Base-by-base conservation (phyloP, 192 early-diverging fungal species). In the Mortierella antarctica region DNA sequence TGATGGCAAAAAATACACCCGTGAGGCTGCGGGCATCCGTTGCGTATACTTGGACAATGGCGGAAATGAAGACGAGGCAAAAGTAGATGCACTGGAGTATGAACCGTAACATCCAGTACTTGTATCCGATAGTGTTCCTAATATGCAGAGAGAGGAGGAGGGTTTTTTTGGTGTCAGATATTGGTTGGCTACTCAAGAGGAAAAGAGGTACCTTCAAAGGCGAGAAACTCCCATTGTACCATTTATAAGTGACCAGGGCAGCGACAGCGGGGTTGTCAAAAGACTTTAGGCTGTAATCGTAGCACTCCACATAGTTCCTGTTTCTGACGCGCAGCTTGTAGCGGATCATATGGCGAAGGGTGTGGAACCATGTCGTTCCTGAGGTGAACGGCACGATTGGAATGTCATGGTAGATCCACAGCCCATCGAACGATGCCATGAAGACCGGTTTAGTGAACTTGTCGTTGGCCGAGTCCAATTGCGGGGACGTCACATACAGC, bases 101-200 rank as follows among this genome's bases (percentile, higher is more conserved):
- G 47, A 75, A 68, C 14, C 73, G 65, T 21, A 75, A 14, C 12
- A 53, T 23, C 73, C 73, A 75, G 51, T 75, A 75, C 23, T 23
- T 54, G 50, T 52, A 67, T 7, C 65, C 73, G 39, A 75, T 62
- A 2, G 66, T 75, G 66, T 68, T 75, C 73, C 73, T 74, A 55
- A 10, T n/a, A 55, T 31, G 31, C 31, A 31, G 31, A 31, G 31
- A 2, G 31, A 31, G 3, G 31, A 31, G 31, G 31, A 31, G 31
- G n/a, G n/a, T n/a, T n/a, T n/a, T n/a, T n/a, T n/a, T 31, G 31
- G 31, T 31, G 31, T 31, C 31, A 31, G 31, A 31, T 3, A 3
- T 31, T 3, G 31, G 2, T 23, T 9, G 5, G 21, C 18, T 2
- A 46, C 1, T 12, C n/a, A 54, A 13, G 12, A 65, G 18, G n/a